These are phyloP conservation scores for Pleurotus salmoneostramineus DNA, from an alignment of 768 basidiomycete species.

Conservation along the genomic window DNA sequence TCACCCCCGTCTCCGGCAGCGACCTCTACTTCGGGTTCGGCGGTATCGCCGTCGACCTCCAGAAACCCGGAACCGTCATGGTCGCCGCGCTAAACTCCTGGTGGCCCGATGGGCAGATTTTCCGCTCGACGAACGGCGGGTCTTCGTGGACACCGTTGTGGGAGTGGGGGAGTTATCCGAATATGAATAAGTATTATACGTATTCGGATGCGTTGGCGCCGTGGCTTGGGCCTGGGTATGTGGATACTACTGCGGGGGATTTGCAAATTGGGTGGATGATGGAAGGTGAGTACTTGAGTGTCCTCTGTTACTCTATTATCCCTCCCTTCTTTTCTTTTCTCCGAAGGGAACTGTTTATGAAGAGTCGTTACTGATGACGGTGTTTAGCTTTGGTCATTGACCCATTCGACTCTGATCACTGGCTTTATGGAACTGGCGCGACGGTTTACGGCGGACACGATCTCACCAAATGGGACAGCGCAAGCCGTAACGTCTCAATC, in stretches of 20 bases:
- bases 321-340: background rate
- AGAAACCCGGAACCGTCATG: slow-evolving; percentile 63
- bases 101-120: slow-evolving; percentile 68
- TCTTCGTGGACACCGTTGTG: slow-evolving; percentile 29
- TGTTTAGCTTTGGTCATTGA: slow-evolving; percentile 28
- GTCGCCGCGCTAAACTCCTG: slow-evolving; percentile 63
- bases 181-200: slow-evolving; percentile 26
- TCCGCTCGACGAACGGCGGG: slow-evolving; percentile 52
- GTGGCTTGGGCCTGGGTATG: slow-evolving; percentile 31
- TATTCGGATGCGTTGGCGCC: slow-evolving; percentile 35
- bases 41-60: slow-evolving; percentile 56
- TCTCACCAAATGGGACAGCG: slow-evolving; percentile 33
- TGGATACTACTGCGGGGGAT: slow-evolving; percentile 18
- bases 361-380: background rate
- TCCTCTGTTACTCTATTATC: too few species aligned
- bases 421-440: slow-evolving; percentile 41
- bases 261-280: slow-evolving; percentile 42
- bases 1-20: slow-evolving; percentile 58
- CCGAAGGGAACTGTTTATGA: background rate
- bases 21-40: slow-evolving; percentile 62
- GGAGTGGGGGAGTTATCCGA: slow-evolving; percentile 29
- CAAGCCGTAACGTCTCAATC: slow-evolving; percentile 32
- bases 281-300: too few species aligned
- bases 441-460: slow-evolving; percentile 40
- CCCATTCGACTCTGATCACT: slow-evolving; percentile 42